A percentile compares a stretch with the other conserved stretches of the same genome.
Conservation (phyloP, 2,329 filamentous ascomycete species). For the Penicillium sp. region DNA sequence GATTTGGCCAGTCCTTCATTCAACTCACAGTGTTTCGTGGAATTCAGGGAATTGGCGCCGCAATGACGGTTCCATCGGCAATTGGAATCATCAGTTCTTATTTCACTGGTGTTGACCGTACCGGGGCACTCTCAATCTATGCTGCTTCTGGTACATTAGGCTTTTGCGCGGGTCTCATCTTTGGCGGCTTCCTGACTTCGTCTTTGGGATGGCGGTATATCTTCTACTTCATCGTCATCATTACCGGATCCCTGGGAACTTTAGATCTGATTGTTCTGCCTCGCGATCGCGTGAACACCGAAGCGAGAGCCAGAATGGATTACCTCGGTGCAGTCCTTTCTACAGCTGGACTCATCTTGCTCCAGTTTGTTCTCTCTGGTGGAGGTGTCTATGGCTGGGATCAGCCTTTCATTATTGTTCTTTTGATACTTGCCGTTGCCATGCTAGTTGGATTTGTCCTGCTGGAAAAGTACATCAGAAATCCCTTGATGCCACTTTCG, state of each 20-base stretch:
- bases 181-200: conserved; percentile 49
- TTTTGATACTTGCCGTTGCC: conserved; percentile 47
- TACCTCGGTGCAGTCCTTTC: conserved; percentile 51
- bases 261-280: conserved; percentile 48
- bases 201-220: conserved; percentile 50
- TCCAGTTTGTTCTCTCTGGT: conserved; percentile 54
- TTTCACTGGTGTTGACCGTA: conserved; percentile 47
- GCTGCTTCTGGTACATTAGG: conserved; percentile 49
- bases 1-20: conserved; percentile 52
- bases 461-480: conserved; percentile 52
- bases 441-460: conserved; percentile 48
- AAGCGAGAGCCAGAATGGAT: conserved; percentile 47
- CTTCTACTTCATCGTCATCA: conserved; percentile 45
- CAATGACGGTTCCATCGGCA: conserved; percentile 56
- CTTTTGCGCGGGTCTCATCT: conserved; percentile 50
- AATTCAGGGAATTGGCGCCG: conserved; percentile 54
- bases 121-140: conserved; percentile 49
- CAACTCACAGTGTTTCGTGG: conserved; percentile 49
- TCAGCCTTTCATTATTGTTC: conserved; percentile 53
- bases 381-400: conserved; percentile 56
- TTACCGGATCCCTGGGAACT: conserved; percentile 40
- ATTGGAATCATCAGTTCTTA: conserved; percentile 55
- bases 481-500: conserved; percentile 55
- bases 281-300: conserved; percentile 43
- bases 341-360: conserved; percentile 51